Conservation (phyloP, 495 filamentous ascomycete genomes). For the Annulohypoxylon moriforme region DNA sequence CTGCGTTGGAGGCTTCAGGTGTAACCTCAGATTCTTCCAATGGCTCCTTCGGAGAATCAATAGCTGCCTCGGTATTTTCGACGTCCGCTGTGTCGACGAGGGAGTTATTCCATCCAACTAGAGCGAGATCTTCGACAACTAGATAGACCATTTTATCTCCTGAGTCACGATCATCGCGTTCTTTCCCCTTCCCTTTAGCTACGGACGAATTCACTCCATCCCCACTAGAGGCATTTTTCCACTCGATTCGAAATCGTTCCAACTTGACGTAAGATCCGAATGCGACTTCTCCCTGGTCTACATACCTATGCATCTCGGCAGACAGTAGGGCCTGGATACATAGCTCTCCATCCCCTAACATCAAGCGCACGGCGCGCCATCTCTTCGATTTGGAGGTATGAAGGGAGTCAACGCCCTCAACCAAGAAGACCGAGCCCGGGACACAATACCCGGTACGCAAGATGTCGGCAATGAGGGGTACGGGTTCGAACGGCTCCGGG, state of each 20-base stretch:
- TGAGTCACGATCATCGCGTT: not conserved
- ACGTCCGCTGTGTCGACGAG: conserved; percentile 42
- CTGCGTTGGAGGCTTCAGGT: not conserved
- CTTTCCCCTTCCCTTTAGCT: conserved; percentile 38
- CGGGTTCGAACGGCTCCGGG: conserved; percentile 47
- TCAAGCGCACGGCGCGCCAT: conserved; percentile 48
- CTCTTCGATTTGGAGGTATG: conserved; percentile 40
- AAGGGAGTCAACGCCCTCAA: conserved; percentile 54
- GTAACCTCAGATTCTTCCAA: conserved; percentile 16
- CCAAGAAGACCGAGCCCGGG: conserved; percentile 56
- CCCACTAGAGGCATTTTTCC: conserved; percentile 13
- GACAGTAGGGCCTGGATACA: conserved; percentile 58
- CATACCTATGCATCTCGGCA: conserved; percentile 50
- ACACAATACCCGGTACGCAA: conserved; percentile 53
- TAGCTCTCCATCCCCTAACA: conserved; percentile 59
- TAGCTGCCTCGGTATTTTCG: conserved; percentile 19
- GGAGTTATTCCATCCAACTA: conserved; percentile 54
- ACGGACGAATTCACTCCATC: not conserved
- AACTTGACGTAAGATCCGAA: conserved; percentile 57
- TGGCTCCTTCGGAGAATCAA: not conserved
- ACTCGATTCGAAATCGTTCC: conserved; percentile 46
- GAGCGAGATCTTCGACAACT: conserved; percentile 53
- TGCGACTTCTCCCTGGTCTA: conserved; percentile 51
- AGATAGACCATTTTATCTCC: conserved; percentile 50
- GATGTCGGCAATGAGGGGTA: conserved; percentile 52